Evolutionary conservation across 768 basidiomycete genomes (phyloP).

Genomic region (Gymnopilus junonius): DNA sequence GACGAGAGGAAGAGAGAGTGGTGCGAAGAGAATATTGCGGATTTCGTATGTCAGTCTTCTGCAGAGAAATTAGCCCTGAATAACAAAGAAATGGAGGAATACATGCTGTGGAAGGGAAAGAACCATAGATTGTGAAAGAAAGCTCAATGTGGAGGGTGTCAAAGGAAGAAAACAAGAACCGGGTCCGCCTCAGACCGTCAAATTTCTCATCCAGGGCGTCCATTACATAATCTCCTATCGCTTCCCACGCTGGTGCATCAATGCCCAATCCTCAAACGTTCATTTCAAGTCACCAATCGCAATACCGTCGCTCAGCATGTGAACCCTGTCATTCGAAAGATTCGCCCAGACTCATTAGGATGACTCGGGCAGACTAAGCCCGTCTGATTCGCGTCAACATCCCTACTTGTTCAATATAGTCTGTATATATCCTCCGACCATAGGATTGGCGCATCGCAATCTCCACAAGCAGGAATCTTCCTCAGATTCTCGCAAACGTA

Average conservation of each 20-base stretch:
- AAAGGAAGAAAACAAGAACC: constrained; percentile 26
- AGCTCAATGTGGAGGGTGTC: constrained; percentile 22
- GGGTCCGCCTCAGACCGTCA: constrained; percentile 16
- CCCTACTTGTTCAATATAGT: constrained; percentile 14
- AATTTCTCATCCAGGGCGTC: constrained; percentile 13
- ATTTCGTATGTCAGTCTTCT: constrained; percentile 51
- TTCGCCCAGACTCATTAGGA: neutral
- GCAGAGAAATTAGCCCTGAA: constrained; percentile 15
- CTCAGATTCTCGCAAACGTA: constrained; percentile 65
- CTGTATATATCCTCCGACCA: constrained; percentile 30
- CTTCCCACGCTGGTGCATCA: constrained; percentile 17
- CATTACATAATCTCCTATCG: constrained; percentile 16
- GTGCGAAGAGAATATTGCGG: constrained; percentile 64
- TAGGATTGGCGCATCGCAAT: constrained; percentile 54
- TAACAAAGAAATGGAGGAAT: constrained; percentile 10
- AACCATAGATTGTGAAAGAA: constrained; percentile 56
- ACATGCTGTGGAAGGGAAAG: constrained; percentile 42
- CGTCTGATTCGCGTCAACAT: neutral
- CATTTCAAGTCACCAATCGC: constrained; percentile 19
- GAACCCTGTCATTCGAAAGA: neutral
- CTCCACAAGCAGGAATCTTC: constrained; percentile 79
- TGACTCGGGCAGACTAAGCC: neutral
- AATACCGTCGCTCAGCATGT: constrained; percentile 9
- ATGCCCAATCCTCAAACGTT: constrained; percentile 4
- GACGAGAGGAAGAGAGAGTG: constrained; percentile 60